phyloP scores from a whole-genome alignment of 2,329 filamentous ascomycete species.

The Daldinia sp. region DNA sequence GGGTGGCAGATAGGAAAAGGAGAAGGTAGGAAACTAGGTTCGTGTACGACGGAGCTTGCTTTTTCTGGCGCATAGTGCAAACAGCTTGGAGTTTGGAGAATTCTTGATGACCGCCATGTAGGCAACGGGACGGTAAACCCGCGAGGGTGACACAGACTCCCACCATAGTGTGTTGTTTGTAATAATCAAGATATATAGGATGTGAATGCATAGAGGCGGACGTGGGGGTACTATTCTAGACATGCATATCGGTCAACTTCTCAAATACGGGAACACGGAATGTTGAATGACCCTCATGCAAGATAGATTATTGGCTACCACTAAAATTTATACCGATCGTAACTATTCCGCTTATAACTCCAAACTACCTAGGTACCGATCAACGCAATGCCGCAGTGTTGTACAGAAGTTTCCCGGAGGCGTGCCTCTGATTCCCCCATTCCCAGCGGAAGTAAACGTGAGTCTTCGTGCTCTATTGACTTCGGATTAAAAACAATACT shows the following conservation, averaged over 20 bases:
- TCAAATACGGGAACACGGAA: neutral
- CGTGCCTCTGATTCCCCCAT: slow-evolving; percentile 8
- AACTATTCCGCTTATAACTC: slow-evolving; percentile 34
- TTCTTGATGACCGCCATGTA: too few species aligned
- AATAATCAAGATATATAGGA: neutral
- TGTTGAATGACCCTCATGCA: neutral
- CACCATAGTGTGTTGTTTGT: neutral
- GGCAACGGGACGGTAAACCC: too few species aligned
- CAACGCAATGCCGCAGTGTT: slow-evolving; percentile 29
- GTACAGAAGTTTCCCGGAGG: slow-evolving; percentile 25
- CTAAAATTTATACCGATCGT: slow-evolving; percentile 20
- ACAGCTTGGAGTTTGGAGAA: neutral
- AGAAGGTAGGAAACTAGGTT: neutral
- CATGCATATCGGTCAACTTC: neutral
- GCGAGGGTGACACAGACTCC: too few species aligned
- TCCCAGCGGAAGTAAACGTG: slow-evolving; percentile 23
- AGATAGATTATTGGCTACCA: slow-evolving; percentile 22
- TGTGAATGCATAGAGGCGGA: too few species aligned
- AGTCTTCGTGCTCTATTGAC: slow-evolving; percentile 27
- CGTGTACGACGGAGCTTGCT: neutral
- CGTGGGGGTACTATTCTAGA: neutral
- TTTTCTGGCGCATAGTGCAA: neutral
- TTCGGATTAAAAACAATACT: slow-evolving; percentile 16
- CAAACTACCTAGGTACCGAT: slow-evolving; percentile 26
- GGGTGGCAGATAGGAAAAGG: too few species aligned